Percentiles rank a stretch among this genome's conserved stretches.
Conservation (phyloP, 768 basidiomycete genomes). For the Mycena kentingensis region DNA sequence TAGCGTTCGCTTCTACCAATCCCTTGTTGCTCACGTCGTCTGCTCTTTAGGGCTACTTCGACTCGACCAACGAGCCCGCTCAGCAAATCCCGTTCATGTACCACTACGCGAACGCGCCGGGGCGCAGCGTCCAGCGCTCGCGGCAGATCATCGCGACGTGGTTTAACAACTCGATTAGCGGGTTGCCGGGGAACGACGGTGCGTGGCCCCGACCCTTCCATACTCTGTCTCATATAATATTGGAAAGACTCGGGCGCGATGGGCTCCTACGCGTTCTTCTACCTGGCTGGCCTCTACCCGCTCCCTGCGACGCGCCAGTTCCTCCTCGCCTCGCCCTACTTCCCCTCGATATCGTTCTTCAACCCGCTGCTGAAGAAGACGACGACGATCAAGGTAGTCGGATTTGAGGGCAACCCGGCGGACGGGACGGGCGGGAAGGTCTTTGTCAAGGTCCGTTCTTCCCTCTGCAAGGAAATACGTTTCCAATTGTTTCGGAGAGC, state of each 20-base stretch:
- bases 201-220: slow-evolving; percentile 13
- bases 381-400: slow-evolving; percentile 52
- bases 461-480: too few species aligned
- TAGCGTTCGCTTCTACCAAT: not conserved
- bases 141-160: slow-evolving; percentile 55
- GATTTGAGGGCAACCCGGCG: slow-evolving; percentile 54
- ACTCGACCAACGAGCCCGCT: slow-evolving; percentile 64
- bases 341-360: slow-evolving; percentile 59
- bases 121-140: slow-evolving; percentile 57
- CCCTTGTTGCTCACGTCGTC: too few species aligned
- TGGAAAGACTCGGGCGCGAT: slow-evolving; percentile 49
- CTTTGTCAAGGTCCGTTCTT: slow-evolving; percentile 51
- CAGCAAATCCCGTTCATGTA: slow-evolving; percentile 74
- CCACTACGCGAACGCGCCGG: slow-evolving; percentile 64
- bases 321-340: slow-evolving; percentile 63
- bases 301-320: slow-evolving; percentile 61
- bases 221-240: not conserved
- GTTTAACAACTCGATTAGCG: slow-evolving; percentile 58
- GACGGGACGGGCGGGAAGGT: slow-evolving; percentile 55
- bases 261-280: slow-evolving; percentile 63
- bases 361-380: slow-evolving; percentile 61
- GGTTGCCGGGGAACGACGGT: slow-evolving; percentile 71
- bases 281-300: slow-evolving; percentile 62
- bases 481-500: slow-evolving; percentile 37
- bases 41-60: slow-evolving; percentile 55